Conservation (phyloP, 805 yeast species). For the Sungouiella blattae region DNA sequence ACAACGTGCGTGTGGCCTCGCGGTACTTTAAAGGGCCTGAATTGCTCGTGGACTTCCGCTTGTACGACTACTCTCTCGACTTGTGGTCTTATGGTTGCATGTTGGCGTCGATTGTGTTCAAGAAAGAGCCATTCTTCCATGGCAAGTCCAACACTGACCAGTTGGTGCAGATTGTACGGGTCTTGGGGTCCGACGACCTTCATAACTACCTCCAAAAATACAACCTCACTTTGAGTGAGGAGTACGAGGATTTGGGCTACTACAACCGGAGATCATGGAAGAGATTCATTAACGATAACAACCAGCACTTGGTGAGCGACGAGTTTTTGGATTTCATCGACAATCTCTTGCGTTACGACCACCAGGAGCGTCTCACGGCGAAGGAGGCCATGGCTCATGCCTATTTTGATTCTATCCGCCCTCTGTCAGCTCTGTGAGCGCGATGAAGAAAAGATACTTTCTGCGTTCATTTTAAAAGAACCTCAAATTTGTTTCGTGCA, state of each 20-base stretch:
- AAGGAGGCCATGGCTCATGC: constrained; percentile 80
- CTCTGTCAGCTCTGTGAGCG: too few species aligned
- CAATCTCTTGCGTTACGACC: constrained; percentile 74
- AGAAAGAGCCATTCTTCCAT: constrained; percentile 88
- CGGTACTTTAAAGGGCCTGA: constrained; percentile 93
- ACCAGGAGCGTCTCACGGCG: constrained; percentile 84
- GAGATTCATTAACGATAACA: constrained; percentile 53
- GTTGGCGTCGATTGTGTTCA: constrained; percentile 84
- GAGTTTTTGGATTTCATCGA: constrained; percentile 70
- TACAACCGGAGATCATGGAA: constrained; percentile 68
- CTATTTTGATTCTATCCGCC: constrained; percentile 46
- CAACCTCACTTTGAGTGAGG: constrained; percentile 64
- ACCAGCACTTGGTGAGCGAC: constrained; percentile 49
- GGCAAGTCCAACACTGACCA: constrained; percentile 92
- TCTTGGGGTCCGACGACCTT: constrained; percentile 79
- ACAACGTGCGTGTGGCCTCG: constrained; percentile 88
- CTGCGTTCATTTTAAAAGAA: too few species aligned
- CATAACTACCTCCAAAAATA: constrained; percentile 65
- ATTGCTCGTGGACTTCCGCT: constrained; percentile 73
- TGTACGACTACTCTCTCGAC: constrained; percentile 85
- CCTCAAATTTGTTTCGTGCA: too few species aligned
- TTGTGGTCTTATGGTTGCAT: constrained; percentile 91
- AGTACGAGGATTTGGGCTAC: constrained; percentile 74
- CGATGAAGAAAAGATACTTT: too few species aligned
- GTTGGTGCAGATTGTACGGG: constrained; percentile 83